Percentiles rank a stretch among this genome's conserved stretches.
Evolutionary conservation across 768 basidiomycete species (phyloP).

Genomic region (Amanita rimosa): DNA sequence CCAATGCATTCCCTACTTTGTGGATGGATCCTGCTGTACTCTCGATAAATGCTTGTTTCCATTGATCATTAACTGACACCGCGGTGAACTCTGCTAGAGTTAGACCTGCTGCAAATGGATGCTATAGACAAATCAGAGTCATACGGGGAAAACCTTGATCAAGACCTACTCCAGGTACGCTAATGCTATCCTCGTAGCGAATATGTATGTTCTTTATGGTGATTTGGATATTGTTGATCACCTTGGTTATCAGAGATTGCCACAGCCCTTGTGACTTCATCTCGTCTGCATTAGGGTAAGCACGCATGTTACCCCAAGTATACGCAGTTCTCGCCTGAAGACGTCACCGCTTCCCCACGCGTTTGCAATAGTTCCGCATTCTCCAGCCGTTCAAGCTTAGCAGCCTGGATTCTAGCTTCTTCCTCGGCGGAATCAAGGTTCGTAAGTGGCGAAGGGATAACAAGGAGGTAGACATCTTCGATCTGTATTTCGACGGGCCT

Average conservation of each 20-base stretch:
- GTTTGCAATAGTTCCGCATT: conserved; percentile 80
- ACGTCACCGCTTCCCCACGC: conserved; percentile 40
- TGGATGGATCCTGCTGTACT: conserved; percentile 80
- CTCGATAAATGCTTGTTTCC: conserved; percentile 89
- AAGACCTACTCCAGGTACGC: conserved; percentile 75
- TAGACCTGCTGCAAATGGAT: conserved; percentile 87
- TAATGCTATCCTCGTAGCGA: conserved; percentile 91
- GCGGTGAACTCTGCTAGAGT: conserved; percentile 85
- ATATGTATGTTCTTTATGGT: conserved; percentile 94
- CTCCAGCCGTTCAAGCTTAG: conserved; percentile 81
- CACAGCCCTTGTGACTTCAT: conserved; percentile 80
- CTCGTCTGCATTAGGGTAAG: conserved; percentile 23
- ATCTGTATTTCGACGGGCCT: conserved; percentile 86
- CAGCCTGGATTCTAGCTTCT: conserved; percentile 66
- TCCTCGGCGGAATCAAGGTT: conserved; percentile 75
- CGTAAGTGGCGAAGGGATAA: conserved; percentile 67
- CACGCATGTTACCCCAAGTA: background rate
- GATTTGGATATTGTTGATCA: conserved; percentile 94
- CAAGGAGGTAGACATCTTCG: conserved; percentile 92
- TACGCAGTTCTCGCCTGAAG: conserved; percentile 26
- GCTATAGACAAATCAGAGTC: conserved; percentile 31
- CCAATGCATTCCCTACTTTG: conserved; percentile 45
- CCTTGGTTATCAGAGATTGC: conserved; percentile 74
- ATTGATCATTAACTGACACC: conserved; percentile 77
- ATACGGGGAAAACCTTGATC: background rate